Base-by-base conservation (phyloP, 2,329 filamentous ascomycete species). In the Colletotrichum salicis region DNA sequence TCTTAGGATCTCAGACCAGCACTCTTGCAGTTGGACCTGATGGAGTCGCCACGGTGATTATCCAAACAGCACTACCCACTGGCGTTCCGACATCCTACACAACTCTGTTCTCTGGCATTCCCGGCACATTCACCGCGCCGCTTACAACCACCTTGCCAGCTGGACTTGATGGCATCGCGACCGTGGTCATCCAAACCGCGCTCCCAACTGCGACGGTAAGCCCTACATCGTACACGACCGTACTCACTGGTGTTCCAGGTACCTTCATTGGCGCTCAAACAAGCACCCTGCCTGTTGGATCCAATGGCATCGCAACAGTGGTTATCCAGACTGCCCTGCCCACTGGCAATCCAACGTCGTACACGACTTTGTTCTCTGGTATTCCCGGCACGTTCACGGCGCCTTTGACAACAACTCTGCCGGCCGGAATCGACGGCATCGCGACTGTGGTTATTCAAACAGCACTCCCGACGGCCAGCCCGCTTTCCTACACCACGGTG, bases 291-390 rank as follows among this genome's bases (percentile, higher is more conserved):
- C 64, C 64, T 0, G 51, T 22, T 22, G 48, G 56, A 1, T n/a
- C 19, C 4, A n/a, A 56, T 4, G 58, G 65, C 1, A 19, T 70
- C 5, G 63, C 35, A 11, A 70, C 67, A 1, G 63, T 70, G 7
- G 22, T 70, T 1, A 22, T 70, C 5, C 67, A 70, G 33, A 70
- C 62, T 10, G 67, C 67, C 19, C 24, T 66, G 7, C 63, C 67
- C 7, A 65, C 33, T 3, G 31, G 22, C 7, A 15, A 7, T 13
- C 27, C 59, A 5, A 60, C 45, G 7, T 31, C 55, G 4, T 67
- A 41, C 10, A 65, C 61, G 4, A 69, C 67, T 2, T 12, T 65
- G 4, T 22, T 65, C 33, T 59, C 62, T 3, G 67, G 67, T 1
- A 27, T 66, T n/a, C 33, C 62, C 5, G 67, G 67, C 24, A 64